These are phyloP conservation scores for Monosporascus ibericus DNA, from an alignment of 2,329 filamentous ascomycete genomes.

Conservation along the genomic window DNA sequence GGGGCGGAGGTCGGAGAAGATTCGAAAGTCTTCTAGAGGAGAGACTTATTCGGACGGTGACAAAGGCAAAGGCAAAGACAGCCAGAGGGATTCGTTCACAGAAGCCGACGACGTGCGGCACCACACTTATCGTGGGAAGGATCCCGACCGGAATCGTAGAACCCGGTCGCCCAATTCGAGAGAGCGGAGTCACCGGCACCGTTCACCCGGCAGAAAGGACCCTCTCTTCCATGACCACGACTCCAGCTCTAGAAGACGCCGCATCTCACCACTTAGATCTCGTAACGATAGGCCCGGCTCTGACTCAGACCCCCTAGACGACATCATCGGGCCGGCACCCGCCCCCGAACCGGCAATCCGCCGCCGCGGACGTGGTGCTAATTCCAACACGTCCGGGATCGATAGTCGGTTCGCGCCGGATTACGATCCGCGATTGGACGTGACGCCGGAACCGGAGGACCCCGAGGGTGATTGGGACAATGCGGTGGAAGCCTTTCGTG, in stretches of 20 bases:
- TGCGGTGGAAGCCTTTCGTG: constrained; percentile 69
- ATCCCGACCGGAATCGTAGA: constrained; percentile 1
- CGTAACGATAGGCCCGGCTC: constrained; percentile 40
- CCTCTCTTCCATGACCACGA: not conserved
- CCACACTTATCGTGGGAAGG: constrained; percentile 7
- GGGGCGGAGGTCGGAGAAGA: constrained; percentile 8
- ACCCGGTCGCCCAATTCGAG: constrained; percentile 6
- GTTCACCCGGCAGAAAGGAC: constrained; percentile 2
- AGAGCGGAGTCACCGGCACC: constrained; percentile 5
- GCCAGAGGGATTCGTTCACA: not conserved
- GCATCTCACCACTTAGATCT: not conserved
- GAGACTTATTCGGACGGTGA: not conserved
- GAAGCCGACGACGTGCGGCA: constrained; percentile 1
- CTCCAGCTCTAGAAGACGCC: not conserved
- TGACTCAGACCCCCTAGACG: constrained; percentile 69
- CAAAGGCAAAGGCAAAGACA: not conserved
- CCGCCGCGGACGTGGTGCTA: constrained; percentile 65
- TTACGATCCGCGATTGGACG: constrained; percentile 53
- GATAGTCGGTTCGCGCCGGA: constrained; percentile 71
- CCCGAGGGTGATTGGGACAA: constrained; percentile 65
- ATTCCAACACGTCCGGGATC: constrained; percentile 58
- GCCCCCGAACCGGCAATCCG: constrained; percentile 33
- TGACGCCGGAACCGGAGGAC: constrained; percentile 36
- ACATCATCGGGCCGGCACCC: constrained; percentile 68
- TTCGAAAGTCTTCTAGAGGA: constrained; percentile 4